A percentile compares a stretch with the other conserved stretches of the same genome.
Evolutionary conservation across 192 early-diverging fungal species (phyloP).

Genomic region (Gamsiella multidivaricata): DNA sequence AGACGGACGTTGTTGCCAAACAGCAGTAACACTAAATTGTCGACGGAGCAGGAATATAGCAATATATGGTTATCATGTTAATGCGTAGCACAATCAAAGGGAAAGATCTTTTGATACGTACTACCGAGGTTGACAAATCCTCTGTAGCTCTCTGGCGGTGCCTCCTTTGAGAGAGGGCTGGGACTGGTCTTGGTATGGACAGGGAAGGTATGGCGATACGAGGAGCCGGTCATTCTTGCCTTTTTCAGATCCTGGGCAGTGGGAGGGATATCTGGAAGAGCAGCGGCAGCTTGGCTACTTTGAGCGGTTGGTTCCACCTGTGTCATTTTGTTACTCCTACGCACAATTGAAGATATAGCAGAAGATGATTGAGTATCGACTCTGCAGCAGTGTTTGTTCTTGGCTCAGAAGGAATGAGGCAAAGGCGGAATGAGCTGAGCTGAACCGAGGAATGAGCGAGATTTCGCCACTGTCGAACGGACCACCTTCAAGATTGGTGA

Average conservation of each 20-base stretch:
- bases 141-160: constrained; percentile 85
- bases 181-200: constrained; percentile 73
- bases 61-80: neutral
- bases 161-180: constrained; percentile 85
- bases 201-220: constrained; percentile 58
- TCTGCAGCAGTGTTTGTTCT: too few species aligned
- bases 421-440: too few species aligned
- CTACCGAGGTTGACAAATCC: constrained; percentile 83
- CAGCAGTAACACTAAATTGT: constrained; percentile 73
- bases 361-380: neutral
- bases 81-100: neutral
- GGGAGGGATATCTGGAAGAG: constrained; percentile 28
- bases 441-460: too few species aligned
- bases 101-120: too few species aligned
- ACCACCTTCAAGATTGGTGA: too few species aligned
- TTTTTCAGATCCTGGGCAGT: constrained; percentile 20
- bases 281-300: neutral
- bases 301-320: neutral
- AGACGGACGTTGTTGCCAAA: constrained; percentile 85
- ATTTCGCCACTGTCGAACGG: too few species aligned
- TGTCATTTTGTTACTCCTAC: constrained; percentile 2
- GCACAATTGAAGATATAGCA: neutral
- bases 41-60: neutral
- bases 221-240: constrained; percentile 8
- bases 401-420: too few species aligned